A percentile compares a stretch with the other conserved stretches of the same genome.
These are phyloP conservation scores for Chloranthus sessilifolius DNA, from an alignment of 164 flowering plant species.

Conservation along the genomic window DNA sequence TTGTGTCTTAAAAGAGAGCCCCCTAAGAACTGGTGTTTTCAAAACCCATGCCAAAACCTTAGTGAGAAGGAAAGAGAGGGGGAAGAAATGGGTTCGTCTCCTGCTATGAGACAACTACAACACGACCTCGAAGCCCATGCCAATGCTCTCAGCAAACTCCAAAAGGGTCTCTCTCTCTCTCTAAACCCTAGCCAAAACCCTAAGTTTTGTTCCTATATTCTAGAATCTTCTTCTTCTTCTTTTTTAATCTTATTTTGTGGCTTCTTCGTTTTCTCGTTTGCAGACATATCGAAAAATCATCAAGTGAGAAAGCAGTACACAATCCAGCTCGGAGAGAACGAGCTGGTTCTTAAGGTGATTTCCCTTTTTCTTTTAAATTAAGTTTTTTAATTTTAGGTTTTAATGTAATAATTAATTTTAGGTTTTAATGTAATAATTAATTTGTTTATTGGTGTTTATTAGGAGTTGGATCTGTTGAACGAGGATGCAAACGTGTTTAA, in stretches of 20 bases:
- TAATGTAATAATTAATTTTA: neutral
- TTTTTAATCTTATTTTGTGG: neutral
- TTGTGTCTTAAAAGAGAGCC: too few species aligned
- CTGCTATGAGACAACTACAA: conserved; percentile 61
- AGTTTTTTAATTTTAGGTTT: neutral
- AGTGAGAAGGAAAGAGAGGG: neutral
- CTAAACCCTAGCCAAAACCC: conserved; percentile 10
- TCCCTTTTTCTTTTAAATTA: conserved; percentile 3
- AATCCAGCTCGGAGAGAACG: conserved; percentile 94
- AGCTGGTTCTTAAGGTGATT: conserved; percentile 88
- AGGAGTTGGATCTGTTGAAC: conserved; percentile 88
- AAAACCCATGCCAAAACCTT: conserved; percentile 6
- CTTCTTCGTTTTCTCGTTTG: neutral
- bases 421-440: neutral
- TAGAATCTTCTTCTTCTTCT: neutral
- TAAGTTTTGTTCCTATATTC: neutral
- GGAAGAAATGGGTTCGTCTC: conserved; percentile 14
- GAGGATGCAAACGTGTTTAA: conserved; percentile 91
- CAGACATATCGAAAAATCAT: conserved; percentile 89
- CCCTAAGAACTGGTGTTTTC: too few species aligned
- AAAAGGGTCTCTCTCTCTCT: conserved; percentile 46
- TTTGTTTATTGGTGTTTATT: conserved; percentile 12
- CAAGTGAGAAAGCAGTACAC: conserved; percentile 97
- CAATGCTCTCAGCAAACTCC: conserved; percentile 75
- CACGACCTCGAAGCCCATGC: conserved; percentile 83